Evolutionary conservation across 176 grass and related monocot species (phyloP).

Genomic region (Juncus inflexus): DNA sequence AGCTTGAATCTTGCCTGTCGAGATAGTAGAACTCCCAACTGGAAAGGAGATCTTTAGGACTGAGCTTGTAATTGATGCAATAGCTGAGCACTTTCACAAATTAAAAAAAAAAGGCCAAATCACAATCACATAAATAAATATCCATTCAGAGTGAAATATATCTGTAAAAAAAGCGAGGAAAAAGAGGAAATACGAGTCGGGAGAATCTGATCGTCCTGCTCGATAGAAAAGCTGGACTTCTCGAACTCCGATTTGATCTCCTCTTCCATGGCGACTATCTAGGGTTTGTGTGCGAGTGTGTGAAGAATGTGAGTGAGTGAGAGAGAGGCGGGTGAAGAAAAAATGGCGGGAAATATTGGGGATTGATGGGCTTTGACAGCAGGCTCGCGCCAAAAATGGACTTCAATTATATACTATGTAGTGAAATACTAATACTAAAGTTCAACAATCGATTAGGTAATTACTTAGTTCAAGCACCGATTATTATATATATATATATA

Average conservation of each 20-base stretch:
- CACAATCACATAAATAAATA: constrained; percentile 18
- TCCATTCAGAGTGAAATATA: not conserved
- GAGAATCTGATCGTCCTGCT: constrained; percentile 56
- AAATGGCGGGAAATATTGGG: constrained; percentile 27
- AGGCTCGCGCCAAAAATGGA: not conserved
- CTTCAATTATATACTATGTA: too few relatives aligned
- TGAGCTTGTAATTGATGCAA: constrained; percentile 97
- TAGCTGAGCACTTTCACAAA: constrained; percentile 65
- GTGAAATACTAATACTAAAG: too few relatives aligned
- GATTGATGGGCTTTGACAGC: not conserved
- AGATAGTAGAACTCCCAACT: constrained; percentile 94
- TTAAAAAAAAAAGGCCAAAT: not conserved
- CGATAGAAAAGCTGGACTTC: constrained; percentile 61
- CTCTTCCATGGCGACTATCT: constrained; percentile 55
- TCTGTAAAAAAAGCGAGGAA: not conserved
- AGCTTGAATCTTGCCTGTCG: constrained; percentile 47
- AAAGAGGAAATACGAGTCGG: constrained; percentile 45
- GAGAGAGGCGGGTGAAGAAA: constrained; percentile 2
- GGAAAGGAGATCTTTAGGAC: constrained; percentile 63
- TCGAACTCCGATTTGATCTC: constrained; percentile 79
- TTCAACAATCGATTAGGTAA: too few relatives aligned
- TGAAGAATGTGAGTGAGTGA: not conserved
- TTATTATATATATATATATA: too few relatives aligned
- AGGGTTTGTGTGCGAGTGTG: constrained; percentile 16
- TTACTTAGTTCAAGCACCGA: too few relatives aligned